Conservation (phyloP, 2,329 filamentous ascomycete species). For the Fusarium sp. region DNA sequence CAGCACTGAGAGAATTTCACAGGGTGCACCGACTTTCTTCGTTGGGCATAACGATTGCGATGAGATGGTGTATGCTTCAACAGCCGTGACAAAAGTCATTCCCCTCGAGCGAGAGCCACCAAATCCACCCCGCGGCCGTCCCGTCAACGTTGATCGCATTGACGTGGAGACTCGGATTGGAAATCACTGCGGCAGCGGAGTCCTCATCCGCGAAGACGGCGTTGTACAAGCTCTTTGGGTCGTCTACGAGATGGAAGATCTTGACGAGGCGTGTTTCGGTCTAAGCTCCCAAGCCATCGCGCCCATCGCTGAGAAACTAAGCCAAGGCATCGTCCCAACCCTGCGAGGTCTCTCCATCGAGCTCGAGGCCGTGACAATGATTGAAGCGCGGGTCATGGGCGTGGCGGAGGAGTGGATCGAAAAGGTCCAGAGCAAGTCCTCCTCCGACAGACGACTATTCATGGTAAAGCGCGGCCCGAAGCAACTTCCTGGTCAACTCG, state of each 20-base stretch:
- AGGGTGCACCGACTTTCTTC: conserved; percentile 94
- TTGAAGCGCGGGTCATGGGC: conserved; percentile 94
- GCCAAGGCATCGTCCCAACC: conserved; percentile 79
- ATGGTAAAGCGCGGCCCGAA: conserved; percentile 90
- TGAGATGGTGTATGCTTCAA: conserved; percentile 91
- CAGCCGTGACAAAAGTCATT: conserved; percentile 95
- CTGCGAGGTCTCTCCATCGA: conserved; percentile 93
- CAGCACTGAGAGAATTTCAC: conserved; percentile 82
- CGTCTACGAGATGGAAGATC: conserved; percentile 66
- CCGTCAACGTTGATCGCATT: conserved; percentile 95
- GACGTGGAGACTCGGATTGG: conserved; percentile 94
- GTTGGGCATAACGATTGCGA: conserved; percentile 97
- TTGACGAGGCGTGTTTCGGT: conserved; percentile 64
- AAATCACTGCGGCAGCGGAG: conserved; percentile 90
- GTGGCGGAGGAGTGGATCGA: conserved; percentile 95
- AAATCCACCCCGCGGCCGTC: conserved; percentile 93
- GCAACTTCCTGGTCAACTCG: conserved; percentile 63
- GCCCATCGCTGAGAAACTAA: conserved; percentile 87
- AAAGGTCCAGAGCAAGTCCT: conserved; percentile 87
- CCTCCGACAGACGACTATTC: conserved; percentile 93
- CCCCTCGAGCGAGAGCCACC: conserved; percentile 89
- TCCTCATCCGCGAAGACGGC: conserved; percentile 87
- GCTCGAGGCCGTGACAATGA: conserved; percentile 94
- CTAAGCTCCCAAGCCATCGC: conserved; percentile 87
- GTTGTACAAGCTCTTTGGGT: conserved; percentile 96